phyloP scores from a whole-genome alignment of 2,329 filamentous ascomycete genomes.

The Thielaviopsis cerberus region DNA sequence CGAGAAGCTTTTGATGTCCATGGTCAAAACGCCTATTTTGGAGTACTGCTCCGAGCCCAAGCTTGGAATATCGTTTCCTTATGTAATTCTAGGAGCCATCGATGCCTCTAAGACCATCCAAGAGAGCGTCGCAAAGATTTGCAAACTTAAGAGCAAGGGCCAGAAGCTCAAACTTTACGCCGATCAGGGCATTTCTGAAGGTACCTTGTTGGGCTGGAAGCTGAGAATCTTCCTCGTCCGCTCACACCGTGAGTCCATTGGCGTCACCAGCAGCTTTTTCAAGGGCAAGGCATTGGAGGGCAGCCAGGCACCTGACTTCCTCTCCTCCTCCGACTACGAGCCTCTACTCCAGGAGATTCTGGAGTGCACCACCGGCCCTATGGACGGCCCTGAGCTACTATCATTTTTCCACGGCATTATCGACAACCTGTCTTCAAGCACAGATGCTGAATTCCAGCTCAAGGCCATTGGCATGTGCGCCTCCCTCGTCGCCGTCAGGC shows the following conservation, averaged over 20 bases:
- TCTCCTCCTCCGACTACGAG: slow-evolving; percentile 13
- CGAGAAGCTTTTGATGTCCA: slow-evolving; percentile 8
- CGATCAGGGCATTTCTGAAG: slow-evolving; percentile 18
- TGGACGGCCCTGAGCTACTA: slow-evolving; percentile 19
- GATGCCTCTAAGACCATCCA: slow-evolving; percentile 8
- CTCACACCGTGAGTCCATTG: slow-evolving; percentile 7
- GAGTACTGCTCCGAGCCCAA: slow-evolving; percentile 8
- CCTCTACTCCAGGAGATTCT: slow-evolving; percentile 20
- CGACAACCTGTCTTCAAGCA: slow-evolving; percentile 17
- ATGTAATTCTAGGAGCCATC: slow-evolving; percentile 11
- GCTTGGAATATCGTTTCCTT: slow-evolving; percentile 3
- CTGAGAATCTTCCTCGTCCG: slow-evolving; percentile 25
- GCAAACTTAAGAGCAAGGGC: slow-evolving; percentile 15
- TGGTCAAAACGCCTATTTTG: slow-evolving; percentile 8
- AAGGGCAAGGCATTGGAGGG: neutral
- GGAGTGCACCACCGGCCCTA: slow-evolving; percentile 17
- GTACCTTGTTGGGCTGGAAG: slow-evolving; percentile 27
- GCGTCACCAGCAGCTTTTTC: neutral
- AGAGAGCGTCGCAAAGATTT: slow-evolving; percentile 4
- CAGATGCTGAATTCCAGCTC: slow-evolving; percentile 23
- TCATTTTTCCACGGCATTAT: slow-evolving; percentile 24
- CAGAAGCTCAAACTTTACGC: slow-evolving; percentile 22
- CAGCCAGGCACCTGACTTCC: neutral
- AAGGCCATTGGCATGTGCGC: slow-evolving; percentile 26
- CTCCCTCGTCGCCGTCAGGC: slow-evolving; percentile 4